Conservation (phyloP, 106 monocot genomes). For the Allium cepa region DNA sequence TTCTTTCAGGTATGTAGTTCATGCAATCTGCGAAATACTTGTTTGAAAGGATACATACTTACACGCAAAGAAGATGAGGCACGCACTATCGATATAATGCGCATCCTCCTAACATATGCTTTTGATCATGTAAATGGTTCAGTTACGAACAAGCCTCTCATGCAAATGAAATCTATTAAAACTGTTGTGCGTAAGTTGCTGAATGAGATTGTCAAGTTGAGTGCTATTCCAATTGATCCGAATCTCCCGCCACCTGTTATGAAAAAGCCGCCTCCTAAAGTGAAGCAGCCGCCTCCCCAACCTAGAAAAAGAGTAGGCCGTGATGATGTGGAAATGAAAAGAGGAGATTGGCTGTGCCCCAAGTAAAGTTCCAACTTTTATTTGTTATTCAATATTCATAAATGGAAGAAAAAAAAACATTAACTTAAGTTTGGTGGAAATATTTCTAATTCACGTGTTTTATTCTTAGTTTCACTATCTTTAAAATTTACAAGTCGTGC, state of each 20-base stretch:
- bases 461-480: too few species aligned
- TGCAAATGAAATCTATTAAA: slow-evolving; percentile 78
- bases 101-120: slow-evolving; percentile 71
- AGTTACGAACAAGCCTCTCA: slow-evolving; percentile 71
- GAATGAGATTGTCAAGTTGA: slow-evolving; percentile 75
- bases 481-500: too few species aligned
- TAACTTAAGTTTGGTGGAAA: too few species aligned
- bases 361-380: slow-evolving; percentile 35
- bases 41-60: slow-evolving; percentile 79
- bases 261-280: slow-evolving; percentile 76
- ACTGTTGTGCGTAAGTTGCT: slow-evolving; percentile 75
- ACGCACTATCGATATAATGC: slow-evolving; percentile 88
- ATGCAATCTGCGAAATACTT: slow-evolving; percentile 76
- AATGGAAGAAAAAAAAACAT: too few species aligned
- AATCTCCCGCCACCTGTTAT: slow-evolving; percentile 81
- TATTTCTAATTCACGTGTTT: too few species aligned
- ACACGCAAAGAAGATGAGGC: slow-evolving; percentile 87
- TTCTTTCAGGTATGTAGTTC: slow-evolving; percentile 84
- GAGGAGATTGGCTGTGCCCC: slow-evolving; percentile 96
- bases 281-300: slow-evolving; percentile 85
- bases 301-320: slow-evolving; percentile 88
- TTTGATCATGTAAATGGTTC: slow-evolving; percentile 76
- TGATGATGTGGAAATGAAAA: slow-evolving; percentile 99
- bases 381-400: too few species aligned
- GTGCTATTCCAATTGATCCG: slow-evolving; percentile 91